A percentile compares a stretch with the other conserved stretches of the same genome.
phyloP scores from a whole-genome alignment of 306 rosid genomes.

The Casuarina cunninghamiana region DNA sequence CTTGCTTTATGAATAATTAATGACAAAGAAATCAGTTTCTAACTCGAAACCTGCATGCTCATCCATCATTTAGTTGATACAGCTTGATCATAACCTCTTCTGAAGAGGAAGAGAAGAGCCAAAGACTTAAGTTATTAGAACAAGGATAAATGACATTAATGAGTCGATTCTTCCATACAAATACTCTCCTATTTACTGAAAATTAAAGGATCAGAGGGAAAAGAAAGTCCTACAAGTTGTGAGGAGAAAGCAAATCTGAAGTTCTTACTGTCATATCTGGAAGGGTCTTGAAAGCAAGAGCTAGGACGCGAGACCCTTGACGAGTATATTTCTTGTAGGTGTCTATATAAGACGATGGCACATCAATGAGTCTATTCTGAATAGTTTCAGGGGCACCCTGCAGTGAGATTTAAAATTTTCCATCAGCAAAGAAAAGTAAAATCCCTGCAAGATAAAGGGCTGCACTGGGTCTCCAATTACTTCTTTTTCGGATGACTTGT shows the following conservation, averaged over 20 bases:
- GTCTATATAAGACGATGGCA: constrained; percentile 78
- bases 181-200: background rate
- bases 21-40: background rate
- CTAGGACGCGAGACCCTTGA: constrained; percentile 98
- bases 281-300: constrained; percentile 92
- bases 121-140: background rate
- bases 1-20: background rate
- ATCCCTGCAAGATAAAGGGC: constrained; percentile 14
- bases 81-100: background rate
- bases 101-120: background rate
- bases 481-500: background rate
- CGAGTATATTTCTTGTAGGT: constrained; percentile 89
- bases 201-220: background rate
- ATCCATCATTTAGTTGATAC: background rate
- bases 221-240: background rate
- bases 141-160: background rate
- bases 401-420: constrained; percentile 21
- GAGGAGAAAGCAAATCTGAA: constrained; percentile 16
- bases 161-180: background rate
- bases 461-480: constrained; percentile 6
- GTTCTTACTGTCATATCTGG: constrained; percentile 91
- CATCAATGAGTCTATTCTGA: constrained; percentile 78
- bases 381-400: constrained; percentile 99
- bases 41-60: background rate
- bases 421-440: constrained; percentile 8